Base-by-base conservation (phyloP, 108 stramenopile genomes). In the Nitzschia inconspicua region DNA sequence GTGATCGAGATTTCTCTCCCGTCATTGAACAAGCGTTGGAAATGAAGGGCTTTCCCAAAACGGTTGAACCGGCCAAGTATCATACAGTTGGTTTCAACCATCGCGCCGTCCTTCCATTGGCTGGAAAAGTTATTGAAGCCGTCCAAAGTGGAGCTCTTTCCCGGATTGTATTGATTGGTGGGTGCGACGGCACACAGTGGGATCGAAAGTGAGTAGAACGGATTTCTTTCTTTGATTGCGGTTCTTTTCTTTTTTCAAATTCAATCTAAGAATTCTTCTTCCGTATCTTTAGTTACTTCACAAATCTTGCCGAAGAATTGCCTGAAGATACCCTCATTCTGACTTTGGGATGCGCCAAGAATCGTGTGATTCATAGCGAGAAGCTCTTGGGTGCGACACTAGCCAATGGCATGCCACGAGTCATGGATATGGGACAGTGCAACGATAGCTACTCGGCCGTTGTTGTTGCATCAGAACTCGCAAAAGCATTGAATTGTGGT, bases 371-470 rank as follows among this genome's bases (percentile, higher is more conserved):
- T 57, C 75, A 80, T 39, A 66, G 61, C 40, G 24, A 65, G 48
- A 80, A 85, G 54, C 66, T 88, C 7, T 46, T 75, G 25, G 64
- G 55, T 20, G 68, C 63, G 10, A 83, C 68, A 13, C 65, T 83
- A 19, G 65, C 70, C 30, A 89, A 81, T 60, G 87, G 85, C 11
- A 73, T 92, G 63, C 88, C 91, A 0, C 76, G 91, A 13, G 66
- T 93, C 2, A 59, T 93, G 37, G 91, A 93, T 68, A 86, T 89
- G 84, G 91, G 91, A 29, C 91, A 93, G 57, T 89, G 91, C 65
- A 93, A 93, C 44, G 91, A 93, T 61, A 47, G 77, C 1, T 93
- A 86, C 59, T 75, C 80, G 24, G 91, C 91, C 37, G 72, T 93
- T 6, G 80, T 83, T 20, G 83, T 93, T 36, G 91, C 91, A 8